These are phyloP conservation scores for Epichloe glyceriae DNA, from an alignment of 2,329 filamentous ascomycete genomes.

Conservation along the genomic window DNA sequence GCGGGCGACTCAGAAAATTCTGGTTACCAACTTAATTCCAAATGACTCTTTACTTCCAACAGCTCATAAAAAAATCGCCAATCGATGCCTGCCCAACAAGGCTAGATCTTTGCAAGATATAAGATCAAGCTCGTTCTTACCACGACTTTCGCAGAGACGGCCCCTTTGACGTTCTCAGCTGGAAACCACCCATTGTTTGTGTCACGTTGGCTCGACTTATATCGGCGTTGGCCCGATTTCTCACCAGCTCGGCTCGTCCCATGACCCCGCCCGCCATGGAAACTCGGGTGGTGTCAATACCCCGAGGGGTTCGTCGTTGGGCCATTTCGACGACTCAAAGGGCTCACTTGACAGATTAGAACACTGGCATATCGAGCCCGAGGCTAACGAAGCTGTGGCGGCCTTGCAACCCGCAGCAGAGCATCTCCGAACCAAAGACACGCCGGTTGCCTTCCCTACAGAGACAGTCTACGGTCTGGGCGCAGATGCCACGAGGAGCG, in stretches of 20 bases:
- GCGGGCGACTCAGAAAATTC: not conserved
- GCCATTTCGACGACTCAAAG: slow-evolving; percentile 18
- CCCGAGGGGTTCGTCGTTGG: slow-evolving; percentile 17
- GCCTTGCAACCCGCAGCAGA: slow-evolving; percentile 51
- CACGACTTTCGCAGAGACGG: too few species aligned
- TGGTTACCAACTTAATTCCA: not conserved
- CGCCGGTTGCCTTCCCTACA: slow-evolving; percentile 87
- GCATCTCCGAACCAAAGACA: slow-evolving; percentile 50
- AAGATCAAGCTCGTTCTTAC: not conserved
- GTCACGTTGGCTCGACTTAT: slow-evolving; percentile 13
- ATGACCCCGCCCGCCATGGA: slow-evolving; percentile 19
- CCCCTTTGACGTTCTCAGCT: too few species aligned
- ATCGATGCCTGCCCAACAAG: not conserved
- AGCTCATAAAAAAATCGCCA: not conserved
- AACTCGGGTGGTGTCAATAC: slow-evolving; percentile 26
- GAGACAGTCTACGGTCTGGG: slow-evolving; percentile 96
- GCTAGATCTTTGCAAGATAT: not conserved
- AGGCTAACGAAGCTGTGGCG: slow-evolving; percentile 18
- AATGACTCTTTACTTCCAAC: not conserved
- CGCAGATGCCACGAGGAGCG: slow-evolving; percentile 82
- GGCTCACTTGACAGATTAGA: slow-evolving; percentile 22
- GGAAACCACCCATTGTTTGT: not conserved
- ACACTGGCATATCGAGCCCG: slow-evolving; percentile 27
- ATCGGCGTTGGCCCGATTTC: slow-evolving; percentile 10
- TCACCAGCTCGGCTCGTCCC: not conserved